Base-by-base conservation (phyloP, 1,139 yeast species). In the Pichia cactophila region DNA sequence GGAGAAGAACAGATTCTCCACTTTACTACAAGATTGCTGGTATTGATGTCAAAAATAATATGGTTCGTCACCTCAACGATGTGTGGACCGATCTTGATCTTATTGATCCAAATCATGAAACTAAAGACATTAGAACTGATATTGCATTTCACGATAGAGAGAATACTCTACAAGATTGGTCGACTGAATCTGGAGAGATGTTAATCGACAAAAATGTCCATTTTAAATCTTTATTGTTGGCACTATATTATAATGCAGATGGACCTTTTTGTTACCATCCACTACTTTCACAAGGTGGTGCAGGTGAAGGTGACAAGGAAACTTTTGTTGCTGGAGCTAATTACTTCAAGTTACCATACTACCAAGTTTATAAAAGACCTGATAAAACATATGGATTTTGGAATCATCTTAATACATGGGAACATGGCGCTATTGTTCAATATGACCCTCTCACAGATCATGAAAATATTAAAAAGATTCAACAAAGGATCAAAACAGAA, bases 1-100 rank as follows among this genome's bases (percentile, higher is more conserved):
- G 86, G 86, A 69, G 74, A 58, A 70, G 85, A 57, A 73, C 83
- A 1, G 77, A 79, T 1, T 75, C 80, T n/a, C 86, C 86, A 2
- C 62, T 64, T 39, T 81, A 70, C 56, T 81, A 79, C 58, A 72
- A 78, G 29, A 73, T 80, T 50, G 78, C 83, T 1, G 78, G 74
- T 9, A 57, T 55, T 35, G 50, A 54, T n/a, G 43, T 62, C 29
- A 56, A 59, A 26, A 43, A 46, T 28, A 44, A 53, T 26, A 57
- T 58, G 47, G 52, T 55, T 20, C 56, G 66, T 45, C 57, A 56
- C 40, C 48, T 60, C 33, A 59, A 61, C 46, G 66, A 63, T 52
- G 52, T 57, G 44, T 56, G 50, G 45, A 61, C 66, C 2, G 57
- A 59, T 50, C 59, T 62, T 33, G 54, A 57, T 37, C 55, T 53